These are phyloP conservation scores for Keithomyces neogunnii DNA, from an alignment of 2,329 filamentous ascomycete species.

Conservation along the genomic window DNA sequence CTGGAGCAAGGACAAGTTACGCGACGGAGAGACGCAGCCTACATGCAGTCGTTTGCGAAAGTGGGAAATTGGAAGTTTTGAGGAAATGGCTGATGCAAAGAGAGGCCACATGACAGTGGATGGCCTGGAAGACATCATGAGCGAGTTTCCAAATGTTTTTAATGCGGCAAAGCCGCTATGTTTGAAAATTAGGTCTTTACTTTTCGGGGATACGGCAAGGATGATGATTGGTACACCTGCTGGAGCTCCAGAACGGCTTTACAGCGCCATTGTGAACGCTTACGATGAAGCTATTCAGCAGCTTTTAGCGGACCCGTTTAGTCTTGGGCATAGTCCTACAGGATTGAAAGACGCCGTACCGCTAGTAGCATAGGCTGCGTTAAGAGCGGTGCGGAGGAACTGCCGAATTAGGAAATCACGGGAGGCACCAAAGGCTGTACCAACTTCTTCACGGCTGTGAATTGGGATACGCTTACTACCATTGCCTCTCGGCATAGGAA, in stretches of 20 bases:
- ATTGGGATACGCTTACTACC: no score
- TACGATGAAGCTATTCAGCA: no score
- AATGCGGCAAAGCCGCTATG: neutral
- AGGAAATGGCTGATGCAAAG: neutral
- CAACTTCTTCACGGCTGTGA: no score
- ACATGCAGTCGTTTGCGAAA: neutral
- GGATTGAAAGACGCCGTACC: no score
- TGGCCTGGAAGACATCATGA: slow-evolving; percentile 1
- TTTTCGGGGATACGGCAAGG: neutral
- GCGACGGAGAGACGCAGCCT: neutral
- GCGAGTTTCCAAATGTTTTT: slow-evolving; percentile 1
- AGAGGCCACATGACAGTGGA: slow-evolving; percentile 1
- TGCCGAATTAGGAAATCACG: no score
- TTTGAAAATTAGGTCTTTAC: neutral
- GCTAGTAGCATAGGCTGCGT: no score
- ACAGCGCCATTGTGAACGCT: neutral
- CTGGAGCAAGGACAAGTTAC: neutral
- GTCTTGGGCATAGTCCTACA: no score
- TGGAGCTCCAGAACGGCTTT: slow-evolving; percentile 1
- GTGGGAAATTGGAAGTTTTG: slow-evolving; percentile 1
- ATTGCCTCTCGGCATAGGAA: no score
- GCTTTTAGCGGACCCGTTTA: no score
- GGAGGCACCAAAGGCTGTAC: no score
- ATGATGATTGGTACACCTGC: neutral
- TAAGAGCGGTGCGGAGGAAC: no score